A percentile compares a stretch with the other conserved stretches of the same genome.
Evolutionary conservation across 352 stramenopile genomes (phyloP).

Genomic region (Globisporangium cystogenes): DNA sequence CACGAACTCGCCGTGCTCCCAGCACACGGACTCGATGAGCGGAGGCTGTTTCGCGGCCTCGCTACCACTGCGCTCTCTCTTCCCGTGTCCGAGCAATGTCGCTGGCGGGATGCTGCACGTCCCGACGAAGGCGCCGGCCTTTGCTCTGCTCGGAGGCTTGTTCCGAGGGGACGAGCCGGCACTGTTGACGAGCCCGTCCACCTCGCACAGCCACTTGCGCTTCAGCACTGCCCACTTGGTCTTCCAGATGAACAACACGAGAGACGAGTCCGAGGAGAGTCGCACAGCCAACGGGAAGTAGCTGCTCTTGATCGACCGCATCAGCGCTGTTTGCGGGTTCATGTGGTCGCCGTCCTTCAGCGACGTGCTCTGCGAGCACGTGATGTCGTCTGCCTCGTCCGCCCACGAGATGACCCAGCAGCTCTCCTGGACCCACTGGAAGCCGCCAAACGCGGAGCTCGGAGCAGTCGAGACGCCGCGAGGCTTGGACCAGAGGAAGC

Average conservation of each 20-base stretch:
- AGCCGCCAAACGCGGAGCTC: slow-evolving; percentile 15
- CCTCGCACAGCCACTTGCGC: slow-evolving; percentile 69
- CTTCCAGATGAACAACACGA: slow-evolving; percentile 74
- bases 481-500: slow-evolving; percentile 76
- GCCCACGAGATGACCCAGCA: slow-evolving; percentile 85
- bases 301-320: slow-evolving; percentile 75
- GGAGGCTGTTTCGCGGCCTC: not conserved
- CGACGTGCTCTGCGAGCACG: slow-evolving; percentile 77
- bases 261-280: slow-evolving; percentile 48
- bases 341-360: slow-evolving; percentile 80
- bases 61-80: not conserved
- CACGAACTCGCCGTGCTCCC: slow-evolving; percentile 66
- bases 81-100: slow-evolving; percentile 16
- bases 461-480: slow-evolving; percentile 17
- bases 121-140: slow-evolving; percentile 29
- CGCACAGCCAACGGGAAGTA: slow-evolving; percentile 64
- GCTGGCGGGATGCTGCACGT: slow-evolving; percentile 47
- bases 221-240: slow-evolving; percentile 73
- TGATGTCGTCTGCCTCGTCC: slow-evolving; percentile 77
- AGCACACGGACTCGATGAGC: slow-evolving; percentile 19
- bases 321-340: slow-evolving; percentile 72
- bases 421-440: slow-evolving; percentile 70
- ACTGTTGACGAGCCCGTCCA: slow-evolving; percentile 19
- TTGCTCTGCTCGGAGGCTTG: slow-evolving; percentile 19
- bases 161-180: slow-evolving; percentile 11